Evolutionary conservation across 176 grass and related monocot species (phyloP).

Genomic region (Themeda triandra): DNA sequence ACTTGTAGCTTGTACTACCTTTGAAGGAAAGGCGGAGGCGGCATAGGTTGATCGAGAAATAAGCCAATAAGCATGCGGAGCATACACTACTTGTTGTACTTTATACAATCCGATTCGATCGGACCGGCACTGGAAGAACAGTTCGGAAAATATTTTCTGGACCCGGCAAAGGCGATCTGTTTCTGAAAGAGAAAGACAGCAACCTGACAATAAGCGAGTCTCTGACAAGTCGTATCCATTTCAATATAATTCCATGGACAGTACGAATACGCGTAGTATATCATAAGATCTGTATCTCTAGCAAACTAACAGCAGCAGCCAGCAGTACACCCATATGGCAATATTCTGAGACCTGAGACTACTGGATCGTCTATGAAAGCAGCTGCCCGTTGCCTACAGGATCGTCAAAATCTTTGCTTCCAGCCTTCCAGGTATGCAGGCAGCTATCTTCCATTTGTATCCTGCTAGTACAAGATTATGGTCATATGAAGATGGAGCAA

Average conservation of each 20-base stretch:
- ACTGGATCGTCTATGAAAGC: background rate
- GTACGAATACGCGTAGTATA: background rate
- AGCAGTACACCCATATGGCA: background rate
- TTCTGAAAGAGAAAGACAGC: background rate
- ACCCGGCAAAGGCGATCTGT: constrained; percentile 26
- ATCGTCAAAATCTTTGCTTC: background rate
- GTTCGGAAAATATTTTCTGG: background rate
- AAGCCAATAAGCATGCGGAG: constrained; percentile 24
- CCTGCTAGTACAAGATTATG: background rate
- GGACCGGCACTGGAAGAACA: background rate
- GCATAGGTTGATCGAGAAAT: background rate
- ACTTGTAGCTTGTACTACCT: background rate
- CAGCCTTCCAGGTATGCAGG: too few relatives aligned
- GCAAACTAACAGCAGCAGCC: background rate
- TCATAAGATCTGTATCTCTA: background rate
- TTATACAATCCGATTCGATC: background rate
- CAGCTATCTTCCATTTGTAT: background rate
- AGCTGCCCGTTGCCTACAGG: background rate
- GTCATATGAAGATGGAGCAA: background rate
- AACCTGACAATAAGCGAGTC: constrained; percentile 4
- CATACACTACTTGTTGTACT: background rate
- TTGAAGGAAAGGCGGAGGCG: constrained; percentile 23
- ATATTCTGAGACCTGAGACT: background rate
- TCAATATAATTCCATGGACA: constrained; percentile 8
- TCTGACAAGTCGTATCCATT: constrained; percentile 6